phyloP scores from a whole-genome alignment of 2,329 filamentous ascomycete species.

The Bipolaris cookei region DNA sequence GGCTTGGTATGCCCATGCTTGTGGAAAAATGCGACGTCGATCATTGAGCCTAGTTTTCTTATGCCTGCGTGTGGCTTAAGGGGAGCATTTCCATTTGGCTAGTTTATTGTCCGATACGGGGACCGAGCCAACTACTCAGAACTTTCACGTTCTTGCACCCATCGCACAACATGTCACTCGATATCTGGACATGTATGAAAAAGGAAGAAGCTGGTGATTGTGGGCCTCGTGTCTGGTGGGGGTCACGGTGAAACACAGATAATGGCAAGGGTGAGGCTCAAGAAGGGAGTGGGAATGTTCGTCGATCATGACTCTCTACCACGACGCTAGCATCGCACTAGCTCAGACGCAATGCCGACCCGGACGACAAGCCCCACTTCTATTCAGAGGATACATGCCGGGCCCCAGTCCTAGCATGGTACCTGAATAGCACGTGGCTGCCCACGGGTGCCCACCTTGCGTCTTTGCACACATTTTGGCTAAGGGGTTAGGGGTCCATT shows the following conservation, averaged over 20 bases:
- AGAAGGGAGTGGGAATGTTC: not conserved
- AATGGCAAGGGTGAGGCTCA: not conserved
- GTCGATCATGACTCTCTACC: slow-evolving; percentile 7
- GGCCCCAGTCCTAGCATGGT: slow-evolving; percentile 2
- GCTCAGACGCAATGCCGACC: not conserved
- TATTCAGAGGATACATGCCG: not conserved
- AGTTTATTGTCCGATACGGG: slow-evolving; percentile 8
- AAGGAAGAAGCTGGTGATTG: not conserved
- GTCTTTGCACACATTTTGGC: not conserved
- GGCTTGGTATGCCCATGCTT: not conserved
- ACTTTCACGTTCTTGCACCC: not conserved
- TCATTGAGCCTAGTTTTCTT: not conserved
- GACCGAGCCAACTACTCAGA: not conserved
- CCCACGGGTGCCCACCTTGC: not conserved
- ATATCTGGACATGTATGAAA: no score
- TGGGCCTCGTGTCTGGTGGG: not conserved
- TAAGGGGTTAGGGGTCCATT: not conserved
- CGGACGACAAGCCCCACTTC: not conserved
- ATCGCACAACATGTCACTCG: not conserved
- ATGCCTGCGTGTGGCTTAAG: slow-evolving; percentile 9
- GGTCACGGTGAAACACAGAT: not conserved
- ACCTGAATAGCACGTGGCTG: slow-evolving; percentile 8
- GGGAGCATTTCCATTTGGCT: slow-evolving; percentile 1
- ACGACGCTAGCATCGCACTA: slow-evolving; percentile 1
- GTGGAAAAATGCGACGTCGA: slow-evolving; percentile 3